Conservation (phyloP, 495 filamentous ascomycete genomes). For the Lichina pygmaea region DNA sequence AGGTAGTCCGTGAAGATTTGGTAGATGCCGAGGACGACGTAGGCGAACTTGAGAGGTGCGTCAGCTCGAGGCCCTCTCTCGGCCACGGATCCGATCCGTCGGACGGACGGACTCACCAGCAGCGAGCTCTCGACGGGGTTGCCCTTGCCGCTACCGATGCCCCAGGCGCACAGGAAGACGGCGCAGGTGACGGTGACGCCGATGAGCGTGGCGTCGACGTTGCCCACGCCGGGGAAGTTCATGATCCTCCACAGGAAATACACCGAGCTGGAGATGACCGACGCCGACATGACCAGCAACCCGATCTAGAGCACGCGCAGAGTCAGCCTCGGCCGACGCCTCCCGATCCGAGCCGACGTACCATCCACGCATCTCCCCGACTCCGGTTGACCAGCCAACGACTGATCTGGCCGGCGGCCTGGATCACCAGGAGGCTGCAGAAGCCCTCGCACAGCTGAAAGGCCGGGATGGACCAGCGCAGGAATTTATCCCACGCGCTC, state of each 20-base stretch:
- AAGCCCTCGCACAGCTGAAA: slow-evolving; percentile 92
- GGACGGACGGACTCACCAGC: slow-evolving; percentile 16
- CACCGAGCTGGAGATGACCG: slow-evolving; percentile 72
- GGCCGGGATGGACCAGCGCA: slow-evolving; percentile 81
- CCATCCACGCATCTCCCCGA: slow-evolving; percentile 90
- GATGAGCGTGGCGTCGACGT: slow-evolving; percentile 81
- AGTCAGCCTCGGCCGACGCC: slow-evolving; percentile 1
- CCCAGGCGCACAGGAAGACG: slow-evolving; percentile 76
- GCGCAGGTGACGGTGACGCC: slow-evolving; percentile 77
- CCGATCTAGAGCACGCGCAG: slow-evolving; percentile 33
- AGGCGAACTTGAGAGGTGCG: slow-evolving; percentile 34
- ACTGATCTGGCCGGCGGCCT: slow-evolving; percentile 83
- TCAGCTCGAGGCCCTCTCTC: background rate
- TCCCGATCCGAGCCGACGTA: slow-evolving; percentile 17
- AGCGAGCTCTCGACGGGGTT: slow-evolving; percentile 91
- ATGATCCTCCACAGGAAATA: slow-evolving; percentile 94
- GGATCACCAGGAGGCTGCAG: slow-evolving; percentile 85
- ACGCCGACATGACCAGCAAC: slow-evolving; percentile 63
- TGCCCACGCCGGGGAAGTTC: slow-evolving; percentile 74
- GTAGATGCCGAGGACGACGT: slow-evolving; percentile 89
- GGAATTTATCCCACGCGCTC: slow-evolving; percentile 65
- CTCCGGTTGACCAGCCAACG: slow-evolving; percentile 81
- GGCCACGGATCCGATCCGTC: no score
- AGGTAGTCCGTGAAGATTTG: slow-evolving; percentile 98
- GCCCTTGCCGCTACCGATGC: slow-evolving; percentile 78